A percentile compares a stretch with the other conserved stretches of the same genome.
Evolutionary conservation across 2,329 filamentous ascomycete species (phyloP).

Genomic region (Aaosphaeria arxii): DNA sequence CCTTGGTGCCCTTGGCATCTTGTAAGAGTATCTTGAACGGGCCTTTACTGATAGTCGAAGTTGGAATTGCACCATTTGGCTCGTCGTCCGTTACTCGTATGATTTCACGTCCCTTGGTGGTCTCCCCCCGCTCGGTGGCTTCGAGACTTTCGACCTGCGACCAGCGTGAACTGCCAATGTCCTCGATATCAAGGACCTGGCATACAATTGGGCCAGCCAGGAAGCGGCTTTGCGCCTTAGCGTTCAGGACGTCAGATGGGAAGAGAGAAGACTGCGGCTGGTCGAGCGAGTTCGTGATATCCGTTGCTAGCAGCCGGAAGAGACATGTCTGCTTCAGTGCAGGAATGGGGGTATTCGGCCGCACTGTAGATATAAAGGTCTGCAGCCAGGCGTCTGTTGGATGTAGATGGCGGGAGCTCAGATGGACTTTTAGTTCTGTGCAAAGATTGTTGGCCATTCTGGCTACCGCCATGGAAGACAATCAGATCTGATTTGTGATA

Average conservation of each 20-base stretch:
- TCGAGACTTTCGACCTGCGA: conserved; percentile 83
- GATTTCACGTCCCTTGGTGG: conserved; percentile 73
- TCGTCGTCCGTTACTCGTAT: conserved; percentile 61
- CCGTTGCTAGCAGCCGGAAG: conserved; percentile 73
- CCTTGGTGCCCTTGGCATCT: conserved; percentile 64
- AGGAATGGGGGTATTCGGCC: conserved; percentile 59
- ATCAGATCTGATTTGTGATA: conserved; percentile 1
- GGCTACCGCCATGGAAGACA: not conserved
- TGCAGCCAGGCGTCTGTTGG: conserved; percentile 63
- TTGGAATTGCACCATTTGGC: conserved; percentile 28
- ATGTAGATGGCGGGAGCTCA: conserved; percentile 51
- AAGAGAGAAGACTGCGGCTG: conserved; percentile 47
- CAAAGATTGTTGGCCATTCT: conserved; percentile 25
- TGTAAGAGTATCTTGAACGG: conserved; percentile 83
- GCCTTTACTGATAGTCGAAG: conserved; percentile 43
- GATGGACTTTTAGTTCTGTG: conserved; percentile 51
- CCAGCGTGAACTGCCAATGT: conserved; percentile 77
- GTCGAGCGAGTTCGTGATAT: conserved; percentile 64
- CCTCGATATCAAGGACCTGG: conserved; percentile 83
- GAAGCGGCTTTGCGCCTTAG: conserved; percentile 53
- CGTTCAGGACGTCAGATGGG: conserved; percentile 57
- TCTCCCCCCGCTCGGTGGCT: conserved; percentile 69
- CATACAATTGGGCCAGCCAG: conserved; percentile 66
- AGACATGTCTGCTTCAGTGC: conserved; percentile 76
- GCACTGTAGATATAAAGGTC: conserved; percentile 56